Percentiles rank a stretch among this genome's conserved stretches.
phyloP scores from a whole-genome alignment of 2,329 filamentous ascomycete species.

The Simplicillium sp. region DNA sequence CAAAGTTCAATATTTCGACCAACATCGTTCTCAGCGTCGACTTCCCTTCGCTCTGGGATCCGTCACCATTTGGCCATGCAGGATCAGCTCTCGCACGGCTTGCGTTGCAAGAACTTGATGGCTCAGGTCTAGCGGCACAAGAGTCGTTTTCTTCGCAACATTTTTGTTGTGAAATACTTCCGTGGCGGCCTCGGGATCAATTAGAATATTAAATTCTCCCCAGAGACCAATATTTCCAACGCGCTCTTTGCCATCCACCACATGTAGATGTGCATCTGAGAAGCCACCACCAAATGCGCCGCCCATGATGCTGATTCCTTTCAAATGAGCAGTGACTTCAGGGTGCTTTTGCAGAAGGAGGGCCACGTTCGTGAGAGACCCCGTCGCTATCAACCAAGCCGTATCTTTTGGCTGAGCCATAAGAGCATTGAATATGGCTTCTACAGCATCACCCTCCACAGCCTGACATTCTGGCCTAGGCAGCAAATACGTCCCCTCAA shows the following conservation, averaged over 20 bases:
- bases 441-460: constrained; percentile 39
- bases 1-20: constrained; percentile 81
- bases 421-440: constrained; percentile 67
- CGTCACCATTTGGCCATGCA: constrained; percentile 45
- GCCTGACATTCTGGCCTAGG: constrained; percentile 43
- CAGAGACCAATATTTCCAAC: constrained; percentile 55
- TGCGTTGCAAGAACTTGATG: constrained; percentile 79
- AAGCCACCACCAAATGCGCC: constrained; percentile 77
- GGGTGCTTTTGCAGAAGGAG: constrained; percentile 68
- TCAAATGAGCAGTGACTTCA: constrained; percentile 62
- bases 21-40: constrained; percentile 66
- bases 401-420: constrained; percentile 54
- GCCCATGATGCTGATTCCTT: constrained; percentile 84
- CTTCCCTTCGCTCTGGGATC: constrained; percentile 30
- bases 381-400: constrained; percentile 83
- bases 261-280: constrained; percentile 65
- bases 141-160: constrained; percentile 65
- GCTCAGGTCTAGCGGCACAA: constrained; percentile 80
- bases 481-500: constrained; percentile 81
- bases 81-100: constrained; percentile 57
- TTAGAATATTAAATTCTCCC: constrained; percentile 86
- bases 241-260: constrained; percentile 47
- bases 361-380: constrained; percentile 77
- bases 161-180: constrained; percentile 61
- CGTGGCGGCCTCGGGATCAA: constrained; percentile 81